A percentile compares a stretch with the other conserved stretches of the same genome.
Evolutionary conservation across 805 yeast species (phyloP).

Genomic region (Kazachstania taianensis): DNA sequence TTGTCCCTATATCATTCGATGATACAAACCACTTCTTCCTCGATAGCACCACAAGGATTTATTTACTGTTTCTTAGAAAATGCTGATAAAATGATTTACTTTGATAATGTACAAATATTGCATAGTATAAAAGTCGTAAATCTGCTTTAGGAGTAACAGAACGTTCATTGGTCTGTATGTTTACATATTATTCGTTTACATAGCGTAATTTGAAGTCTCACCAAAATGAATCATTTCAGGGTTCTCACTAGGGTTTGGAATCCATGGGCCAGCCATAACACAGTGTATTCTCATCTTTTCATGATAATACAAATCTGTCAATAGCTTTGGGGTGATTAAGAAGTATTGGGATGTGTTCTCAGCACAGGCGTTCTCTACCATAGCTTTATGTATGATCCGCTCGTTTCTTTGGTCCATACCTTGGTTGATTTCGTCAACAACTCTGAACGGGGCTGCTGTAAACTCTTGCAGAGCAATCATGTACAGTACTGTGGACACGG

Average conservation of each 20-base stretch:
- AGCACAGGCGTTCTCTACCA: constrained; percentile 75
- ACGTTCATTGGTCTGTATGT: neutral
- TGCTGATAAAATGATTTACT: too few species aligned
- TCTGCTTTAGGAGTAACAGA: too few species aligned
- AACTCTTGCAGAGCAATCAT: constrained; percentile 84
- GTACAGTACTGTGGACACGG: constrained; percentile 86
- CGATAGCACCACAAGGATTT: too few species aligned
- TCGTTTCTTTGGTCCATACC: constrained; percentile 97
- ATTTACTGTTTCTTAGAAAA: too few species aligned
- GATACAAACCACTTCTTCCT: too few species aligned
- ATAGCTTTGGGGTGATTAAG: constrained; percentile 82
- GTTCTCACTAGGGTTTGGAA: constrained; percentile 30
- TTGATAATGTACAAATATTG: too few species aligned
- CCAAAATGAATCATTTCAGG: constrained; percentile 30
- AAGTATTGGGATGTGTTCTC: constrained; percentile 69
- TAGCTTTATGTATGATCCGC: constrained; percentile 69
- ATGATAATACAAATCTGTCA: constrained; percentile 69
- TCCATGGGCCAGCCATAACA: constrained; percentile 53
- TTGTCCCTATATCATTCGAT: too few species aligned
- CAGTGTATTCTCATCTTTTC: constrained; percentile 77
- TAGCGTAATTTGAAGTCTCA: constrained; percentile 15
- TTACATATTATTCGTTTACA: neutral
- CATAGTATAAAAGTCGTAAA: too few species aligned
- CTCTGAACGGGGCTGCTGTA: constrained; percentile 82
- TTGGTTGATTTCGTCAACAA: constrained; percentile 96